phyloP scores from a whole-genome alignment of 768 basidiomycete species.

The Artomyces pyxidatus region DNA sequence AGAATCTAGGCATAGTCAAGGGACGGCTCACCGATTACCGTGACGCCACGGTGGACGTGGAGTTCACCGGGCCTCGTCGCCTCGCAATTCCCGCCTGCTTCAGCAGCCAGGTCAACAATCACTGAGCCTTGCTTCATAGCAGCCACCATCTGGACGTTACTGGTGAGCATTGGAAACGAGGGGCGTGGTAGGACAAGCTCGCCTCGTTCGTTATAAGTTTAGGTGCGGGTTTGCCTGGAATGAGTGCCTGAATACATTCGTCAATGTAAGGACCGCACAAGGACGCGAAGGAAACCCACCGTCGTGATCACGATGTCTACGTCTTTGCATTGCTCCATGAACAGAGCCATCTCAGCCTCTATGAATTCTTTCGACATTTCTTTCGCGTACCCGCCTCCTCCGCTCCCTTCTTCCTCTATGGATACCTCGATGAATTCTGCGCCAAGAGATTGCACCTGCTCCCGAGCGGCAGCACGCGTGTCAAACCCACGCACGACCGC shows the following conservation, averaged over 20 bases:
- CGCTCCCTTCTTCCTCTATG: slow-evolving; percentile 75
- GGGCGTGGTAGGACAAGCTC: slow-evolving; percentile 1
- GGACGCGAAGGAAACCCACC: slow-evolving; percentile 27
- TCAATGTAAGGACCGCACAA: not conserved
- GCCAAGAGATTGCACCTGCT: slow-evolving; percentile 85
- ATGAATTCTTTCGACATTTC: slow-evolving; percentile 88
- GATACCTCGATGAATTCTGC: slow-evolving; percentile 85
- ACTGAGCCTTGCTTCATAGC: slow-evolving; percentile 93
- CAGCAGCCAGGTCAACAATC: slow-evolving; percentile 80
- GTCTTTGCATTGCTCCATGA: slow-evolving; percentile 81
- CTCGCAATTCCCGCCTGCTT: slow-evolving; percentile 86
- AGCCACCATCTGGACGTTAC: slow-evolving; percentile 51
- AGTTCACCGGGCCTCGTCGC: slow-evolving; percentile 75
- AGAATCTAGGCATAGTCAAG: not conserved
- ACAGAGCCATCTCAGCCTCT: slow-evolving; percentile 81
- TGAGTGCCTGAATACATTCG: slow-evolving; percentile 47
- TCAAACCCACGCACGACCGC: slow-evolving; percentile 88
- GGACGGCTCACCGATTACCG: slow-evolving; percentile 54
- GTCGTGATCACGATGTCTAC: slow-evolving; percentile 89
- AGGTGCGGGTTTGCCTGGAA: slow-evolving; percentile 82
- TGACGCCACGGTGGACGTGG: slow-evolving; percentile 64
- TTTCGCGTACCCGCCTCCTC: slow-evolving; percentile 81
- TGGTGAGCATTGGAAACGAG: not conserved
- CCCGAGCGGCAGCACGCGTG: slow-evolving; percentile 74
- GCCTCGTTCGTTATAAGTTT: slow-evolving; percentile 72